A percentile compares a stretch with the other conserved stretches of the same genome.
These are phyloP conservation scores for Mediolabrus comicus DNA, from an alignment of 108 stramenopile genomes.

Conservation along the genomic window DNA sequence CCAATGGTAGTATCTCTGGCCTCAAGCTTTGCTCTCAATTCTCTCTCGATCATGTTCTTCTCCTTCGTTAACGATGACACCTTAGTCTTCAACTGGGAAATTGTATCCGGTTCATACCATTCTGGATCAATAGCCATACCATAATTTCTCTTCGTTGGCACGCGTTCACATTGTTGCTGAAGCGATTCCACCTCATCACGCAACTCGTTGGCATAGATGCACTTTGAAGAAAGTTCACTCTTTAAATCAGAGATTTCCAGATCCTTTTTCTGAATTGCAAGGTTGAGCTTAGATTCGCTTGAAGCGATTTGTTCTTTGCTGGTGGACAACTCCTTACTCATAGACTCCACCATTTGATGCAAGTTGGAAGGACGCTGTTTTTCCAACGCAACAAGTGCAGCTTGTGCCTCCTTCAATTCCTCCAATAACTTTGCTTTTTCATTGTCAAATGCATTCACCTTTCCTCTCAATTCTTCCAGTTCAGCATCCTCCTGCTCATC, in stretches of 20 bases:
- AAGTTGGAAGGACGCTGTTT: constrained; percentile 32
- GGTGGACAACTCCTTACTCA: constrained; percentile 41
- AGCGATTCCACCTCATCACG: constrained; percentile 22
- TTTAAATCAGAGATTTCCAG: constrained; percentile 37
- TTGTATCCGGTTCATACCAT: constrained; percentile 19
- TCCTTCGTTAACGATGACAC: constrained; percentile 24
- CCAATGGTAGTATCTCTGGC: constrained; percentile 79
- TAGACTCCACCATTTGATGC: constrained; percentile 19
- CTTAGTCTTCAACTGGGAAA: constrained; percentile 31
- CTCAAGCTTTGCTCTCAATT: constrained; percentile 43
- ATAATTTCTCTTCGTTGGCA: constrained; percentile 12
- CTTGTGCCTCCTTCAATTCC: constrained; percentile 57
- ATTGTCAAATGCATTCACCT: constrained; percentile 5
- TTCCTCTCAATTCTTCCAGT: constrained; percentile 20
- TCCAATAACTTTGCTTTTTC: constrained; percentile 1
- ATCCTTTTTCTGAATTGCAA: constrained; percentile 36
- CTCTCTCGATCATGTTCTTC: constrained; percentile 34
- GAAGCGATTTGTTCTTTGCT: constrained; percentile 19
- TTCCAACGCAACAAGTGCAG: constrained; percentile 60
- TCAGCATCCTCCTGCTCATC: constrained; percentile 22
- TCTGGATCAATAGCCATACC: constrained; percentile 37
- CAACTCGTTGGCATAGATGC: constrained; percentile 23
- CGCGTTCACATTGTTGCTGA: constrained; percentile 8
- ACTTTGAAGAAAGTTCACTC: constrained; percentile 23
- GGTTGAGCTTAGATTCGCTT: constrained; percentile 23